phyloP scores from a whole-genome alignment of 2,329 filamentous ascomycete genomes.

The Curvularia sp. region DNA sequence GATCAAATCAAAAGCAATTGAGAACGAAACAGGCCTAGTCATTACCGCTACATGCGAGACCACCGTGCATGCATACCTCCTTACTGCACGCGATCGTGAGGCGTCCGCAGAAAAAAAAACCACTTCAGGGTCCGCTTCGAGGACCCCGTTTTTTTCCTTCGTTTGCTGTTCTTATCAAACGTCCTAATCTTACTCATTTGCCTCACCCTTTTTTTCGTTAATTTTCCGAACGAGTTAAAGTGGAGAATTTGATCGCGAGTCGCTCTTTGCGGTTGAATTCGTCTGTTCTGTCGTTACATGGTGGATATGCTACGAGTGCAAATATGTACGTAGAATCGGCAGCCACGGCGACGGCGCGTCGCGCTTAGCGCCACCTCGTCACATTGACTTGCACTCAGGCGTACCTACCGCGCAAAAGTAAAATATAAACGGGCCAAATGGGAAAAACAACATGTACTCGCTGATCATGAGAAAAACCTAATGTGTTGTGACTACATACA shows the following conservation, averaged over 20 bases:
- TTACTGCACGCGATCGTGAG: background rate
- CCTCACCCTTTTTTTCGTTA: background rate
- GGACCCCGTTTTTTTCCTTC: background rate
- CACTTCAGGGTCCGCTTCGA: conserved; percentile 1
- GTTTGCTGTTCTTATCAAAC: background rate
- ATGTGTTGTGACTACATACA: too few relatives aligned
- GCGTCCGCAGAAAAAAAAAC: background rate
- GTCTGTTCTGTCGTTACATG: background rate
- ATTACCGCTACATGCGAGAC: conserved; percentile 1
- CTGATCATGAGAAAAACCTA: too few relatives aligned
- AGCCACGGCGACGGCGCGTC: background rate
- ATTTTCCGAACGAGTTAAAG: background rate
- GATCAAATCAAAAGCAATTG: background rate
- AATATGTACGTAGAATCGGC: background rate
- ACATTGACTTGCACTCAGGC: too few relatives aligned
- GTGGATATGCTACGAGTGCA: background rate
- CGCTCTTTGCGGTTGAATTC: too few relatives aligned
- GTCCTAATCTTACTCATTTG: too few relatives aligned
- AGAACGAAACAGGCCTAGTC: background rate
- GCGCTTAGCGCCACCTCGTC: too few relatives aligned
- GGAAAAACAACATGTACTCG: too few relatives aligned
- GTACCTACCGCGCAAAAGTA: too few relatives aligned
- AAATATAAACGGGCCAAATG: too few relatives aligned
- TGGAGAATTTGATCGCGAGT: background rate
- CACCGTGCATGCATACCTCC: background rate